Evolutionary conservation across 208 protist species (phyloP).

Genomic region (Angomonas ambiguus): DNA sequence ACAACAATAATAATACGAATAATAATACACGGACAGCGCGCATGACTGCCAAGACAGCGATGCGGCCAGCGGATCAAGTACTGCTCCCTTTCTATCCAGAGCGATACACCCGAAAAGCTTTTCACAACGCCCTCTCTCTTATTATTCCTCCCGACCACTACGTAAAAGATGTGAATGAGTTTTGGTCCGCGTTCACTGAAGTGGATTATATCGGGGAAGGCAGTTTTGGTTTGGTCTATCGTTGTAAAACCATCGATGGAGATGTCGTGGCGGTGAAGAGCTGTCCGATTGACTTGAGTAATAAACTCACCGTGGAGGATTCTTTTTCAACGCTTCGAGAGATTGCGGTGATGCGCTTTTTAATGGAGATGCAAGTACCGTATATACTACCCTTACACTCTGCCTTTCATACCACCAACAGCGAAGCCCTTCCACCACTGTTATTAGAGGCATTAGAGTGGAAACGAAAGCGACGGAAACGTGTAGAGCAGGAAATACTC

Average conservation of each 20-base stretch:
- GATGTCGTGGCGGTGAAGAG: constrained; percentile 83
- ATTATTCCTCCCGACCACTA: constrained; percentile 66
- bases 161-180: constrained; percentile 38
- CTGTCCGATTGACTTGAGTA: constrained; percentile 60
- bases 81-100: constrained; percentile 46
- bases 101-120: constrained; percentile 44
- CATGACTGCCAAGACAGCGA: constrained; percentile 7
- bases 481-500: constrained; percentile 29
- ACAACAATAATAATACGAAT: too few relatives aligned
- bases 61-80: constrained; percentile 20
- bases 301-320: constrained; percentile 65
- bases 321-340: constrained; percentile 71
- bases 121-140: constrained; percentile 34
- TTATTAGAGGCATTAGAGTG: constrained; percentile 39
- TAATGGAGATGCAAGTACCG: constrained; percentile 73
- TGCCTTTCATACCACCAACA: constrained; percentile 60
- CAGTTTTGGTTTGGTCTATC: constrained; percentile 87
- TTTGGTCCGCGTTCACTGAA: constrained; percentile 67
- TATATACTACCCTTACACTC: constrained; percentile 81
- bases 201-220: constrained; percentile 78
- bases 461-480: constrained; percentile 22
- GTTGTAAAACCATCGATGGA: constrained; percentile 62
- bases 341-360: constrained; percentile 78
- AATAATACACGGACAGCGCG: too few relatives aligned
- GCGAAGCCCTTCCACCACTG: constrained; percentile 58